Evolutionary conservation across 1,284 basidiomycete species (phyloP), one percentile per base, ranked within the genome.

Genomic region (Sphaerobolus stellatus): DNA sequence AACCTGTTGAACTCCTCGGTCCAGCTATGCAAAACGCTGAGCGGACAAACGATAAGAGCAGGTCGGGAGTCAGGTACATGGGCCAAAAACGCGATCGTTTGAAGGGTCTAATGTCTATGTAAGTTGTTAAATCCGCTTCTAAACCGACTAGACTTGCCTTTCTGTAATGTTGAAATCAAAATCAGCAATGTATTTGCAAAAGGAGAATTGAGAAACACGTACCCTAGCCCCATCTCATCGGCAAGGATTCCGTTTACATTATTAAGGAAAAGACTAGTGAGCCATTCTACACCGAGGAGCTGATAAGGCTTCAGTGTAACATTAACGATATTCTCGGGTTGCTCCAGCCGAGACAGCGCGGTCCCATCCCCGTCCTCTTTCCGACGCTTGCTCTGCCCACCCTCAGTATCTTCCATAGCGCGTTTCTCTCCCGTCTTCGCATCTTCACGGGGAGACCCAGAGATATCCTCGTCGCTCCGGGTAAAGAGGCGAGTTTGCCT

Each of bases 21-120:
- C 95, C 95, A 98, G 64, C 98, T 98, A 64, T 94, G 86, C 33
- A 97, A 74, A 5, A 97, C 94, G 44, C 92, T 94, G 2, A 97
- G 80, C 0, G 95, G 94, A 60, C 92, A 95, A 13, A 96, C 93
- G 56, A 98, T 74, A 41, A 98, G 81, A 68, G 95, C 94, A 0
- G 94, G 94, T 4, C 82, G 82, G 66, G 81, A 84, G 40, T 90
- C 85, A 30, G 92, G 86, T 0, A 98, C 79, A 69, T 94, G 89
- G 0, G 94, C 92, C 50, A 92, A 84, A 70, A 98, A 97, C 0
- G 94, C 84, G 49, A 98, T 97, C 0, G 88, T 92, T 77, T 98
- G 94, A 0, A 98, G 78, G 0, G 94, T 98, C 89, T 95, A 61
- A 13, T 30, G 13, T 31, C 20, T 18, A 43, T 44, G 36, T 33